A percentile compares a stretch with the other conserved stretches of the same genome.
These are phyloP conservation scores for Angomonas ambiguus DNA, from an alignment of 208 protist species.

Conservation along the genomic window DNA sequence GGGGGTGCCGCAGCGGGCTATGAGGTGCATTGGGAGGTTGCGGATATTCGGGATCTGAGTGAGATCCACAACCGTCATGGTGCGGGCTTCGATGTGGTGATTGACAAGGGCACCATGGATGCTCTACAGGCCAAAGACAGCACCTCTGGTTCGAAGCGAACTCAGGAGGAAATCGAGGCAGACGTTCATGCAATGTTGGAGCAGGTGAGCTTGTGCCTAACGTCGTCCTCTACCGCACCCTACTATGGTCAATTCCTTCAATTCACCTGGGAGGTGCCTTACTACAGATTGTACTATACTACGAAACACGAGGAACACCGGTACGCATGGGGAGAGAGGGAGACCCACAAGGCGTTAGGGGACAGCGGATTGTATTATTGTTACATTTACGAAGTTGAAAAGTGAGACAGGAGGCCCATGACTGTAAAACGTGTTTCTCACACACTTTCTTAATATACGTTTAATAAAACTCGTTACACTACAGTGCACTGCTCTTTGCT, in stretches of 20 bases:
- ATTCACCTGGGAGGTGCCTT: slow-evolving; percentile 80
- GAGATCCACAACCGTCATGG: slow-evolving; percentile 30
- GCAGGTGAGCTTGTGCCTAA: slow-evolving; percentile 52
- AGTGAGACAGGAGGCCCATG: not conserved
- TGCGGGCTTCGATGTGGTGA: slow-evolving; percentile 64
- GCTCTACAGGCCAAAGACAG: slow-evolving; percentile 70
- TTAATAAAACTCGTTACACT: too few relatives aligned
- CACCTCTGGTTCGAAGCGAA: too few relatives aligned
- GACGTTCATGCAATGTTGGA: slow-evolving; percentile 66
- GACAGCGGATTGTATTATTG: slow-evolving; percentile 80
- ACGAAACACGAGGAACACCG: slow-evolving; percentile 26
- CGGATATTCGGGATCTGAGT: slow-evolving; percentile 69
- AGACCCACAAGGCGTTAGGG: slow-evolving; percentile 39
- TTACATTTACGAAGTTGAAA: slow-evolving; percentile 55
- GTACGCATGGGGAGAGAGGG: slow-evolving; percentile 62
- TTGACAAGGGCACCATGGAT: slow-evolving; percentile 89
- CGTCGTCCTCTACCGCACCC: slow-evolving; percentile 17
- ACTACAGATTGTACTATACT: slow-evolving; percentile 70
- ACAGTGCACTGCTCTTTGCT: too few relatives aligned
- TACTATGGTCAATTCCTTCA: slow-evolving; percentile 49
- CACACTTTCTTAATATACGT: not conserved
- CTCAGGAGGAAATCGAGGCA: slow-evolving; percentile 25
- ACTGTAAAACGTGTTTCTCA: not conserved
- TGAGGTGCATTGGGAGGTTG: slow-evolving; percentile 62
- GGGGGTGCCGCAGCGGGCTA: not conserved